Base-by-base conservation (phyloP, 1,139 yeast genomes). In the Blastobotrys capitulatus region DNA sequence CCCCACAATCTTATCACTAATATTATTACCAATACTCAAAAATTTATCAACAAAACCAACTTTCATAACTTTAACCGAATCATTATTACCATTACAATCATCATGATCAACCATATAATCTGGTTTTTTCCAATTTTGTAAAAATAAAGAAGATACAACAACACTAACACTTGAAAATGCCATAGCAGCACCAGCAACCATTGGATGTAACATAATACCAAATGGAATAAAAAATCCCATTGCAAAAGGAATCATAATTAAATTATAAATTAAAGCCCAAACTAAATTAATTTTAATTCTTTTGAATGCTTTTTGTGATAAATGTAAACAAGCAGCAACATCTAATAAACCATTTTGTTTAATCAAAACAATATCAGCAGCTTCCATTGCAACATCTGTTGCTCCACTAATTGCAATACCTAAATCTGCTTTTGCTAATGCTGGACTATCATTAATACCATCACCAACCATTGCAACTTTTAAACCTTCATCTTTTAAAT, bases 361-460 rank as follows among this genome's bases (percentile, higher is more conserved):
- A 51, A 71, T 60, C 35, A 94, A 72, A n/a, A 92, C 96, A 37
- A 90, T 78, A 64, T 89, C 97, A 0, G 98, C 96, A 25, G 96
- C 88, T 57, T 90, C 97, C 59, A 92, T 86, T 2, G 98, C 98
- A 55, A 92, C 87, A 61, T 92, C 97, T 0, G 97, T 87, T 2
- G 97, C 96, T 0, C 95, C 79, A 25, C 95, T 83, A 52, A 92
- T 80, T 7, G 97, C 95, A 62, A 94, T 82, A 19, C 98, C 98
- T 18, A 92, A 71, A 57, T 89, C 87, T 0, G 97, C 87, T 52
- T 83, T 79, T 0, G 89, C 95, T 53, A 92, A 74, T 0, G 97
- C 97, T 0, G 97, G 97, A 0, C 97, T 95, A 66, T 92, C 99
- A 64, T 88, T 88, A 59, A 88, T 85, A 51, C 99, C 99, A 67